These are phyloP conservation scores for Tephrocybe sp. DNA, from an alignment of 768 basidiomycete species.

Conservation along the genomic window DNA sequence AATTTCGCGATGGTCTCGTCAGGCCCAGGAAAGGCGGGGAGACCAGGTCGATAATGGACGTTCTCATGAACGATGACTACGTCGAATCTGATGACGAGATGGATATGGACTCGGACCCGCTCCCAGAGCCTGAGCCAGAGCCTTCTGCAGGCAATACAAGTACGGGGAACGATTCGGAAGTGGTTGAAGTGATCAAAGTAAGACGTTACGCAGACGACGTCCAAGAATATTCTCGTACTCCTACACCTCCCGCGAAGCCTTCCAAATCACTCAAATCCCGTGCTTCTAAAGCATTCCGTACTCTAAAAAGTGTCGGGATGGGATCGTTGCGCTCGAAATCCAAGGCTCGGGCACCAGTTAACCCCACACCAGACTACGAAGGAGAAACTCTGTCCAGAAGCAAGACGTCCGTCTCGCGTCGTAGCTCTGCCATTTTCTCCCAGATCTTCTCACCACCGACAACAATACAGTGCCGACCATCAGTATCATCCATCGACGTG, in stretches of 20 bases:
- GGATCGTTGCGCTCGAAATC: slow-evolving; percentile 30
- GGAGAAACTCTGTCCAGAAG: slow-evolving; percentile 23
- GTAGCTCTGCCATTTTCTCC: slow-evolving; percentile 36
- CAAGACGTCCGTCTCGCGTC: slow-evolving; percentile 35
- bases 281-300: slow-evolving; percentile 47
- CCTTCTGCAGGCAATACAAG: background rate
- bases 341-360: slow-evolving; percentile 36
- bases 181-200: slow-evolving; percentile 63
- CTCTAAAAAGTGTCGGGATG: slow-evolving; percentile 44
- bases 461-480: slow-evolving; percentile 22
- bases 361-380: slow-evolving; percentile 13
- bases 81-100: slow-evolving; percentile 25
- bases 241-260: slow-evolving; percentile 27
- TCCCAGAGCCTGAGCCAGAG: slow-evolving; percentile 20
- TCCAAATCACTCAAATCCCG: slow-evolving; percentile 45
- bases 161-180: slow-evolving; percentile 48
- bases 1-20: slow-evolving; percentile 14
- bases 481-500: slow-evolving; percentile 32
- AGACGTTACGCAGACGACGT: slow-evolving; percentile 31
- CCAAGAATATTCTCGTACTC: slow-evolving; percentile 4
- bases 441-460: slow-evolving; percentile 34
- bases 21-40: slow-evolving; percentile 25
- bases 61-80: slow-evolving; percentile 25
- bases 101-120: slow-evolving; percentile 24
- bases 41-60: slow-evolving; percentile 30